phyloP scores from a whole-genome alignment of 1,284 basidiomycete species.

The Agroathelia rolfsii region DNA sequence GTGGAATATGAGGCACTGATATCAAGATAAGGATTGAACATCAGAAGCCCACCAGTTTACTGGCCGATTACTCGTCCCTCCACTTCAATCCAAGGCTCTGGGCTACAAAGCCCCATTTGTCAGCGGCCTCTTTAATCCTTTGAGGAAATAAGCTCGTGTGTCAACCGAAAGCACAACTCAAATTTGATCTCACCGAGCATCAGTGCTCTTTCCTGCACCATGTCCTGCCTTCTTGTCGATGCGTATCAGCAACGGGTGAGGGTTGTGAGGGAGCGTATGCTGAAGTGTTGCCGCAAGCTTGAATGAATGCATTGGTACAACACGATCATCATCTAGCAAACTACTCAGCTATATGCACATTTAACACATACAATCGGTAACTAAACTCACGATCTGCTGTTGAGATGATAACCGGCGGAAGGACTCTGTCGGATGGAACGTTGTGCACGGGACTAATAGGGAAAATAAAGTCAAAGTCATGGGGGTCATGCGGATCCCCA shows the following conservation, averaged over 20 bases:
- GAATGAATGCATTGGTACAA: constrained; percentile 76
- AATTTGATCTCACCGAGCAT: constrained; percentile 42
- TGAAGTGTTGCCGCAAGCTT: constrained; percentile 72
- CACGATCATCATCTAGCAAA: constrained; percentile 70
- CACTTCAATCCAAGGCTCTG: constrained; percentile 49
- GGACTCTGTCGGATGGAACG: constrained; percentile 44
- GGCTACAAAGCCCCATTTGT: constrained; percentile 68
- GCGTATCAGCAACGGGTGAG: constrained; percentile 61
- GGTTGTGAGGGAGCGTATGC: constrained; percentile 49
- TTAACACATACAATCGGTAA: constrained; percentile 1
- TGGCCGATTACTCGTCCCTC: constrained; percentile 12
- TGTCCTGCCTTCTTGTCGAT: constrained; percentile 77
- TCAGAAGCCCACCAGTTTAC: too few relatives aligned
- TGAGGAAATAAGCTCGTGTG: constrained; percentile 8
- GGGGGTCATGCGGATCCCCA: constrained; percentile 65
- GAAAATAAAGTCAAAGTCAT: constrained; percentile 77
- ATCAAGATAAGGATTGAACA: too few relatives aligned
- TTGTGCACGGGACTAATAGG: constrained; percentile 74
- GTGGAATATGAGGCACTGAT: too few relatives aligned
- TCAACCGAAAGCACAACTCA: neutral
- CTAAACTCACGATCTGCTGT: constrained; percentile 65
- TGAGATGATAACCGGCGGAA: constrained; percentile 62
- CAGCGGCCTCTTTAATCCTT: constrained; percentile 67
- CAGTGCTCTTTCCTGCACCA: constrained; percentile 71
- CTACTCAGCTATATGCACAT: neutral